phyloP scores from a whole-genome alignment of 768 basidiomycete species.

The Sarcodon sp. region DNA sequence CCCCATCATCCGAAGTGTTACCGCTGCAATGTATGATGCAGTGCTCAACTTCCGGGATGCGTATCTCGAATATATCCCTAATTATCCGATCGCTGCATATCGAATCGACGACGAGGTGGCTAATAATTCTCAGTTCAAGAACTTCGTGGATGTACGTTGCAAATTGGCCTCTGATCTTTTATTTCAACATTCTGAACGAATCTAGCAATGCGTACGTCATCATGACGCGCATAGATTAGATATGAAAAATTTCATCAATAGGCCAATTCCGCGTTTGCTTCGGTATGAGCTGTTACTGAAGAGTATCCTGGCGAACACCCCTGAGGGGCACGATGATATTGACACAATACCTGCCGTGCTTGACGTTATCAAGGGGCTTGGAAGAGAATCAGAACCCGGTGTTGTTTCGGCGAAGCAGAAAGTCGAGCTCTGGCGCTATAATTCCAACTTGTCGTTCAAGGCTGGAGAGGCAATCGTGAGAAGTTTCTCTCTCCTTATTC shows the following conservation, averaged over 20 bases:
- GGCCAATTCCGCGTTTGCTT: conserved; percentile 81
- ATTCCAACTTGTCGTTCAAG: conserved; percentile 70
- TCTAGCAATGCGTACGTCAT: conserved; percentile 41
- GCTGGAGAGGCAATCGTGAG: conserved; percentile 56
- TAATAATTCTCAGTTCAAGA: conserved; percentile 67
- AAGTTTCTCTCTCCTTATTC: background rate
- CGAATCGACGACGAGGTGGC: conserved; percentile 81
- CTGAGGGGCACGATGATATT: conserved; percentile 65
- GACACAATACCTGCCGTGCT: conserved; percentile 77
- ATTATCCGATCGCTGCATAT: conserved; percentile 86
- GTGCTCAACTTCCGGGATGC: conserved; percentile 87
- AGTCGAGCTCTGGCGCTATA: conserved; percentile 82
- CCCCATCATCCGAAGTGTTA: conserved; percentile 66
- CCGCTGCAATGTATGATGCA: conserved; percentile 76
- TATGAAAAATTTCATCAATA: conserved; percentile 88
- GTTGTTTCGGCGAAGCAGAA: conserved; percentile 78
- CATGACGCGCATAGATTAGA: conserved; percentile 73
- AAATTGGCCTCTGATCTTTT: background rate
- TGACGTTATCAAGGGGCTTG: conserved; percentile 76
- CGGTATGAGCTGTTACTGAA: conserved; percentile 83
- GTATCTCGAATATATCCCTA: conserved; percentile 89
- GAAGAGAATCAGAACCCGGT: conserved; percentile 81
- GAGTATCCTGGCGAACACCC: conserved; percentile 65
- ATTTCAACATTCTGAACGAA: background rate
- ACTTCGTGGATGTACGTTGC: conserved; percentile 61